Conservation (phyloP, 495 filamentous ascomycete species). For the Arthonia radiata region DNA sequence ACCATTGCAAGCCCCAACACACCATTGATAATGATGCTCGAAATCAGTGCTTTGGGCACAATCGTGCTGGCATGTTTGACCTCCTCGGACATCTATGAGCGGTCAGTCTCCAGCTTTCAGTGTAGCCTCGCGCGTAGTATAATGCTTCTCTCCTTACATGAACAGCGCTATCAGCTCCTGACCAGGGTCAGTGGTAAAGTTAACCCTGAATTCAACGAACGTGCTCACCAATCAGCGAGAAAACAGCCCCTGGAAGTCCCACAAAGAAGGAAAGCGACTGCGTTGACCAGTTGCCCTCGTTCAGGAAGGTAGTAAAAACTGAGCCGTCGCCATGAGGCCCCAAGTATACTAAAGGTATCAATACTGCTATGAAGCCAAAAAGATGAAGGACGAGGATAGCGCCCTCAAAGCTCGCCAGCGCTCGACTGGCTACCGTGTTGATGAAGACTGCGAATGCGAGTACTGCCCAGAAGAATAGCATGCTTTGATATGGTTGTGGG, state of each 20-base stretch:
- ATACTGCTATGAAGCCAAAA: slow-evolving; percentile 5
- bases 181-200: too few species aligned
- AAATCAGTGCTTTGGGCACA: slow-evolving; percentile 3
- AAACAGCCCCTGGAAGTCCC: slow-evolving; percentile 1
- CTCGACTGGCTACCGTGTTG: slow-evolving; percentile 17
- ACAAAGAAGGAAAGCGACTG: slow-evolving; percentile 3
- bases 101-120: too few species aligned
- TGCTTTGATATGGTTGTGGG: slow-evolving; percentile 17
- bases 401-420: slow-evolving; percentile 13
- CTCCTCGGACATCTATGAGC: slow-evolving; percentile 5
- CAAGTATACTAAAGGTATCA: slow-evolving; percentile 6
- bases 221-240: slow-evolving; percentile 3
- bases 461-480: slow-evolving; percentile 19
- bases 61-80: slow-evolving; percentile 3
- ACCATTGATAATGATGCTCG: slow-evolving; percentile 3
- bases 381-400: slow-evolving; percentile 3
- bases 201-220: too few species aligned
- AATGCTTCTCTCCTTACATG: too few species aligned
- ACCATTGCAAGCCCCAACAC: slow-evolving; percentile 3
- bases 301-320: slow-evolving; percentile 8
- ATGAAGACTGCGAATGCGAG: slow-evolving; percentile 15
- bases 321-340: slow-evolving; percentile 1
- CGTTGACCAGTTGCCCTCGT: slow-evolving; percentile 7
- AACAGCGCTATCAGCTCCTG: too few species aligned
- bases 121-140: too few species aligned